Conservation (phyloP, 306 rosid genomes). For the Pterocarpus santalinus region DNA sequence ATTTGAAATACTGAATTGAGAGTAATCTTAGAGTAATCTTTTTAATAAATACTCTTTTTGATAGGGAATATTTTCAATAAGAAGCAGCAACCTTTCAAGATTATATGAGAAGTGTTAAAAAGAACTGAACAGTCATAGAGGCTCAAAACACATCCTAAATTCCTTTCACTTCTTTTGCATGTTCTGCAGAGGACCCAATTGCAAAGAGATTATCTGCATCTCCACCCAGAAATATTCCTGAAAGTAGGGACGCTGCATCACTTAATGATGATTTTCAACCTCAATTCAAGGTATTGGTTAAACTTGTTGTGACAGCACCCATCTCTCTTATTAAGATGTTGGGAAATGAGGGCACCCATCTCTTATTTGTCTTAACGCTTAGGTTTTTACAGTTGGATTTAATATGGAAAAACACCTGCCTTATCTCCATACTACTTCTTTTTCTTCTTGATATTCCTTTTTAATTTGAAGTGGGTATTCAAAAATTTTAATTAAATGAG, state of each 20-base stretch:
- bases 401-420: neutral
- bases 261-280: conserved; percentile 61
- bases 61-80: conserved; percentile 17
- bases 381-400: conserved; percentile 16
- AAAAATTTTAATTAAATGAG: neutral
- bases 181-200: conserved; percentile 81
- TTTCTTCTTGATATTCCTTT: conserved; percentile 2
- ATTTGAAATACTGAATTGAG: conserved; percentile 14
- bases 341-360: neutral
- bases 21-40: neutral
- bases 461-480: conserved; percentile 29
- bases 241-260: conserved; percentile 59
- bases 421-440: neutral
- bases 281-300: conserved; percentile 62
- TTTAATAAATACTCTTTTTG: neutral
- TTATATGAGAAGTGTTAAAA: conserved; percentile 29
- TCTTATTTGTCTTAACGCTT: conserved; percentile 6
- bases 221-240: conserved; percentile 67
- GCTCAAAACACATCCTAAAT: conserved; percentile 34
- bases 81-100: conserved; percentile 38
- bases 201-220: conserved; percentile 70
- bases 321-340: neutral
- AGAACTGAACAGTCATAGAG: conserved; percentile 33
- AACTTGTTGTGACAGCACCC: conserved; percentile 24
- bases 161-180: conserved; percentile 41